Evolutionary conservation across 805 yeast species (phyloP).

Genomic region (Yamadazyma paraphyllophila): DNA sequence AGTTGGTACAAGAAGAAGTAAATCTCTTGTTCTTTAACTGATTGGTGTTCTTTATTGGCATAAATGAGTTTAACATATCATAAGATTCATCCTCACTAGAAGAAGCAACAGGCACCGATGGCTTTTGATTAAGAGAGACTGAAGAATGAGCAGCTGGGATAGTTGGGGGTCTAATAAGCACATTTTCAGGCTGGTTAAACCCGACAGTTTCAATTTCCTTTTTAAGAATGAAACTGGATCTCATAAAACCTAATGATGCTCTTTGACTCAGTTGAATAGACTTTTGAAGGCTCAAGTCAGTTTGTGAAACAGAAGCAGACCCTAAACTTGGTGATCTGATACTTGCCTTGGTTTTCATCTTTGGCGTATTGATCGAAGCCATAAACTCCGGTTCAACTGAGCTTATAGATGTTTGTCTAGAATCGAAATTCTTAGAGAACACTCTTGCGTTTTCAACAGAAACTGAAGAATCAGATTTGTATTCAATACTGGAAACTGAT

Average conservation of each 20-base stretch:
- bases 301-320: slow-evolving; percentile 1
- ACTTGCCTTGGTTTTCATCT: neutral
- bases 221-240: slow-evolving; percentile 40
- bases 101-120: neutral
- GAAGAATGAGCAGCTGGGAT: slow-evolving; percentile 14
- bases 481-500: slow-evolving; percentile 12
- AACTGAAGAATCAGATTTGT: slow-evolving; percentile 5
- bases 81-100: slow-evolving; percentile 15
- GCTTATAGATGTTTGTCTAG: slow-evolving; percentile 16
- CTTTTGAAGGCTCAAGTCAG: slow-evolving; percentile 10
- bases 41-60: slow-evolving; percentile 11
- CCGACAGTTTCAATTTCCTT: slow-evolving; percentile 38
- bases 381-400: slow-evolving; percentile 16
- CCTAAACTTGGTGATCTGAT: neutral
- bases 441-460: slow-evolving; percentile 10
- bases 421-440: slow-evolving; percentile 10
- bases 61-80: slow-evolving; percentile 15
- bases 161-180: slow-evolving; percentile 19
- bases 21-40: slow-evolving; percentile 7
- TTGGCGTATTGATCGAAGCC: slow-evolving; percentile 4
- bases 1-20: slow-evolving; percentile 14
- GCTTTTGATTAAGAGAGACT: neutral
- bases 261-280: slow-evolving; percentile 22
- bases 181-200: slow-evolving; percentile 31
- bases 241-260: slow-evolving; percentile 45